Conservation (phyloP, 1,284 basidiomycete genomes). For the Ustilago sp. region DNA sequence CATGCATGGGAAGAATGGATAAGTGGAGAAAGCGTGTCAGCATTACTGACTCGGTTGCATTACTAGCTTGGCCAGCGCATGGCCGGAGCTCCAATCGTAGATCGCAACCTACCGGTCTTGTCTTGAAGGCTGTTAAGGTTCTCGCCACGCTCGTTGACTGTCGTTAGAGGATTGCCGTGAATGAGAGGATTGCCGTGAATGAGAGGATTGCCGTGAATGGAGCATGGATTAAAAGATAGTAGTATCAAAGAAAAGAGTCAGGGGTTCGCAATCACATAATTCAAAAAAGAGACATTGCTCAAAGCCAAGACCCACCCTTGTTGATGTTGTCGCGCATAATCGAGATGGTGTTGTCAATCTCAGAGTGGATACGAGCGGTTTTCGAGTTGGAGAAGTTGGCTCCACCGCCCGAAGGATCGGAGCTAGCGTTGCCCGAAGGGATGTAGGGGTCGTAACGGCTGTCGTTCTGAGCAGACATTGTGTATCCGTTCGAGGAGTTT, state of each 20-base stretch:
- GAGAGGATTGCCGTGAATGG: not conserved
- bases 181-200: not conserved
- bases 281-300: not conserved
- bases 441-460: conserved; percentile 68
- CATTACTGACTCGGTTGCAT: not conserved
- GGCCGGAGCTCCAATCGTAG: not conserved
- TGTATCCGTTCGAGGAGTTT: conserved; percentile 2
- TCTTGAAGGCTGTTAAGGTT: conserved; percentile 92
- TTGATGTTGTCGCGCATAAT: conserved; percentile 97
- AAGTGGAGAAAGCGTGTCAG: not conserved
- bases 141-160: conserved; percentile 94
- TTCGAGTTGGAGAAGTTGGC: conserved; percentile 59
- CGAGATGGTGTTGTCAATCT: conserved; percentile 72
- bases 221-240: not conserved
- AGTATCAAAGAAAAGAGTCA: conserved; percentile 8
- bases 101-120: conserved; percentile 84
- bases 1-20: not conserved
- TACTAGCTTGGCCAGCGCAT: not conserved
- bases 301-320: conserved; percentile 43
- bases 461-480: conserved; percentile 55
- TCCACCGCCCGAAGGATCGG: conserved; percentile 51
- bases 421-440: conserved; percentile 57
- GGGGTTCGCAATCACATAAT: not conserved
- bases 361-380: conserved; percentile 66
- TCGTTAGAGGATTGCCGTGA: not conserved